Conservation (phyloP, 75 land plant species). For the Chamaecyparis obtusa region DNA sequence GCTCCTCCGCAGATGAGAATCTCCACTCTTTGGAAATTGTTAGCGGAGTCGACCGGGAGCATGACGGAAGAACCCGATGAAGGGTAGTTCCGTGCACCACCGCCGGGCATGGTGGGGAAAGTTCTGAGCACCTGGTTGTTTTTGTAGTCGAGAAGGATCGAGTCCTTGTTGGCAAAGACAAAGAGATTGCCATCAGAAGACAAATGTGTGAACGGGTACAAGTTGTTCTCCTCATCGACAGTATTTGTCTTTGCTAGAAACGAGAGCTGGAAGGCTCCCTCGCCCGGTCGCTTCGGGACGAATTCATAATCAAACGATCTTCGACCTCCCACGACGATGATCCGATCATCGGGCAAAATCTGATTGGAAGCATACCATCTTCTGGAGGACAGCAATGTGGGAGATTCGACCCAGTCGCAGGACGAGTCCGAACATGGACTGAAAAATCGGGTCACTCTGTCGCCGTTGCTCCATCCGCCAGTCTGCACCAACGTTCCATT, state of each 20-base stretch:
- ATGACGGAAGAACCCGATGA: constrained; percentile 25
- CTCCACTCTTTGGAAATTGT: constrained; percentile 24
- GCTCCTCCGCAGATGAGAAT: constrained; percentile 78
- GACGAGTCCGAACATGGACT: constrained; percentile 23
- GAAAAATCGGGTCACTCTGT: constrained; percentile 32
- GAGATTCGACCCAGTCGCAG: constrained; percentile 48
- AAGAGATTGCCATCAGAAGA: constrained; percentile 37
- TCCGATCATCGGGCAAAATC: constrained; percentile 53
- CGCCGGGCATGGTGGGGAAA: constrained; percentile 35
- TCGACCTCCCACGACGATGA: constrained; percentile 63
- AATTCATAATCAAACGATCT: constrained; percentile 39
- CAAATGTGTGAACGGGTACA: constrained; percentile 33
- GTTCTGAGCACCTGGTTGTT: constrained; percentile 19
- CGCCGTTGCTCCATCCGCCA: constrained; percentile 60
- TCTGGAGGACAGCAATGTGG: constrained; percentile 15
- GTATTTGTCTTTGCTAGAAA: constrained; percentile 10
- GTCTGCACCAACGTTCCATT: constrained; percentile 67
- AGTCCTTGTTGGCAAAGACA: constrained; percentile 47
- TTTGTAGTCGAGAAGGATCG: constrained; percentile 43
- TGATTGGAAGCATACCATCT: constrained; percentile 54
- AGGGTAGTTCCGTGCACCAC: constrained; percentile 36
- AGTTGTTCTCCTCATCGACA: constrained; percentile 18
- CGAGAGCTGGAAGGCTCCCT: constrained; percentile 19
- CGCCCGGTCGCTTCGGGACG: constrained; percentile 13
- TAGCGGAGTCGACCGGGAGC: constrained; percentile 24